A percentile compares a stretch with the other conserved stretches of the same genome.
These are phyloP conservation scores for Erodium moschatum DNA, from an alignment of 441 rosid species.

Conservation along the genomic window DNA sequence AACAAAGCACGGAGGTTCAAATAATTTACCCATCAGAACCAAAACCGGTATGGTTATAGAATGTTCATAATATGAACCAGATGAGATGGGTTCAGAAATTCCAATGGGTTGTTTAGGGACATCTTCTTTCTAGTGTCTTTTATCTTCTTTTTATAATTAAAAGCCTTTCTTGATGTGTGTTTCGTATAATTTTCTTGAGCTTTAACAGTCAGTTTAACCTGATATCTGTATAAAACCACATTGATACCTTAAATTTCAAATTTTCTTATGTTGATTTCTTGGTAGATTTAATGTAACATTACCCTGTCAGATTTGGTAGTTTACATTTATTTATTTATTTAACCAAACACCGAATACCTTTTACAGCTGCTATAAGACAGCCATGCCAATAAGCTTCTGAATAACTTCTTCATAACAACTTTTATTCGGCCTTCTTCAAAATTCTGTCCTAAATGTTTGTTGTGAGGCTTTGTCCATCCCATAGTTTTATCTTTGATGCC, in stretches of 20 bases:
- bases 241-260: neutral
- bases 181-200: neutral
- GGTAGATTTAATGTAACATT: too few relatives aligned
- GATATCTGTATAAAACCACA: neutral
- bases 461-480: too few relatives aligned
- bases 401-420: too few relatives aligned
- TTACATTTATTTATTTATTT: neutral
- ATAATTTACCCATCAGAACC: conserved; percentile 71
- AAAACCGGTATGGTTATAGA: conserved; percentile 50
- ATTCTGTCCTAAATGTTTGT: too few relatives aligned
- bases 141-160: neutral
- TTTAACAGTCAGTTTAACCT: neutral
- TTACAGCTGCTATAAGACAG: neutral
- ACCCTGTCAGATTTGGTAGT: neutral
- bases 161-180: neutral
- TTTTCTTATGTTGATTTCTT: too few relatives aligned
- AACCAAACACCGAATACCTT: neutral
- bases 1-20: conserved; percentile 71
- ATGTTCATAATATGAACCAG: neutral
- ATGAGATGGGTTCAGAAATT: neutral
- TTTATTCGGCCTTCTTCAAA: too few relatives aligned
- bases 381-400: neutral
- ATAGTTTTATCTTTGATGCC: neutral
- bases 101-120: neutral
- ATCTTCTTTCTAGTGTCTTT: neutral